A percentile compares a stretch with the other conserved stretches of the same genome.
phyloP scores from a whole-genome alignment of 352 stramenopile genomes.

The Phytophthora brassicae region DNA sequence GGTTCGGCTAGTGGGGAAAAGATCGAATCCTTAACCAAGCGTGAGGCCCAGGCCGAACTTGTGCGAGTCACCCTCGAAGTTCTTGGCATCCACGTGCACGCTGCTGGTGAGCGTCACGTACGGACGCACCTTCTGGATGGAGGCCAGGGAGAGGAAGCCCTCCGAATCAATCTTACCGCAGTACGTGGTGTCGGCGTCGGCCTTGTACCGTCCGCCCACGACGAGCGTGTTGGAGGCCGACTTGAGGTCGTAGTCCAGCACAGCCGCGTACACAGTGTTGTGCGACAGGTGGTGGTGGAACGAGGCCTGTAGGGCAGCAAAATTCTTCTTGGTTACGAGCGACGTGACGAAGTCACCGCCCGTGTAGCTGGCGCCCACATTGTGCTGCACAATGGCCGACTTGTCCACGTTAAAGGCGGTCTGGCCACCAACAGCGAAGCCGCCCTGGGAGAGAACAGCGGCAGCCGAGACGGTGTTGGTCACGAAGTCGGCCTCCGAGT shows the following conservation, averaged over 20 bases:
- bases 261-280: conserved; percentile 74
- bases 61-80: conserved; percentile 84
- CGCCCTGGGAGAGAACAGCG: conserved; percentile 57
- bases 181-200: conserved; percentile 76
- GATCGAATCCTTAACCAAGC: conserved; percentile 52
- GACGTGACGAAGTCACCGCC: conserved; percentile 70
- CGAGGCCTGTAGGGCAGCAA: conserved; percentile 68
- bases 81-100: conserved; percentile 84
- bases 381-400: conserved; percentile 77
- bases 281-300: conserved; percentile 84
- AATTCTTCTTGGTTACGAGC: conserved; percentile 84
- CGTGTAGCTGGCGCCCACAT: conserved; percentile 72
- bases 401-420: conserved; percentile 83
- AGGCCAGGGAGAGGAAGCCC: conserved; percentile 72
- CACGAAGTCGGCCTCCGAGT: conserved; percentile 77
- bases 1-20: conserved; percentile 17
- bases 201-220: conserved; percentile 78
- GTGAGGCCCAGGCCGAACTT: conserved; percentile 84
- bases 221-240: conserved; percentile 78
- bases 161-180: conserved; percentile 84
- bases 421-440: conserved; percentile 69
- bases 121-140: conserved; percentile 78
- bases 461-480: conserved; percentile 65
- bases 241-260: conserved; percentile 86
- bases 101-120: conserved; percentile 75